These are phyloP conservation scores for Artomyces pyxidatus DNA, from an alignment of 768 basidiomycete species.

Conservation along the genomic window DNA sequence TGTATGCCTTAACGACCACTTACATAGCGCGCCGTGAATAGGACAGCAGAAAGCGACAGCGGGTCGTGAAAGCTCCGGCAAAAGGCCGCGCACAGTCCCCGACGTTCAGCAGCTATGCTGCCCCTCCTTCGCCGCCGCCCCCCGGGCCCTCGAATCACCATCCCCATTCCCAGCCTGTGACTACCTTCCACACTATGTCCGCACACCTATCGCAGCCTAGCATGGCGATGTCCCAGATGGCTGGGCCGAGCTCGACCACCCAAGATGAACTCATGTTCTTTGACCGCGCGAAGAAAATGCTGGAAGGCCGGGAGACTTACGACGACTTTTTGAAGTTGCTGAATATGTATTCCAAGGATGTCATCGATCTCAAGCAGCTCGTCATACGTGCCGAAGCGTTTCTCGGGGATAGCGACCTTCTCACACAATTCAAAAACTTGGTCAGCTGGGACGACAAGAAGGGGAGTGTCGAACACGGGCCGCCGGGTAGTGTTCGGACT, in stretches of 20 bases:
- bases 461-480: constrained; percentile 56
- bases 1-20: background rate
- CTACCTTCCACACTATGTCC: constrained; percentile 4
- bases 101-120: constrained; percentile 13
- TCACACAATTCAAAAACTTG: constrained; percentile 78
- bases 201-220: constrained; percentile 11
- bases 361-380: constrained; percentile 80
- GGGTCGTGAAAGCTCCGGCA: constrained; percentile 6
- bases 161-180: constrained; percentile 4
- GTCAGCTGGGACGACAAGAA: constrained; percentile 70
- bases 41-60: constrained; percentile 16
- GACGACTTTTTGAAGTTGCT: constrained; percentile 95
- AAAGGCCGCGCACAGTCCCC: constrained; percentile 16
- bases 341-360: constrained; percentile 83
- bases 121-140: constrained; percentile 14
- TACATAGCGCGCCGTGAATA: background rate
- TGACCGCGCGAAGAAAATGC: constrained; percentile 78
- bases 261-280: constrained; percentile 88
- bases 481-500: constrained; percentile 71
- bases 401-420: constrained; percentile 73
- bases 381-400: constrained; percentile 76
- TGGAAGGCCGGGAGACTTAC: constrained; percentile 70
- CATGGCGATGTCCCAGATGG: constrained; percentile 5
- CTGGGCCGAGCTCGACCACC: constrained; percentile 20
- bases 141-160: constrained; percentile 9